Evolutionary conservation across 768 basidiomycete species (phyloP), one percentile per base, ranked within the genome.

Genomic region (Gymnopilus dilepis): DNA sequence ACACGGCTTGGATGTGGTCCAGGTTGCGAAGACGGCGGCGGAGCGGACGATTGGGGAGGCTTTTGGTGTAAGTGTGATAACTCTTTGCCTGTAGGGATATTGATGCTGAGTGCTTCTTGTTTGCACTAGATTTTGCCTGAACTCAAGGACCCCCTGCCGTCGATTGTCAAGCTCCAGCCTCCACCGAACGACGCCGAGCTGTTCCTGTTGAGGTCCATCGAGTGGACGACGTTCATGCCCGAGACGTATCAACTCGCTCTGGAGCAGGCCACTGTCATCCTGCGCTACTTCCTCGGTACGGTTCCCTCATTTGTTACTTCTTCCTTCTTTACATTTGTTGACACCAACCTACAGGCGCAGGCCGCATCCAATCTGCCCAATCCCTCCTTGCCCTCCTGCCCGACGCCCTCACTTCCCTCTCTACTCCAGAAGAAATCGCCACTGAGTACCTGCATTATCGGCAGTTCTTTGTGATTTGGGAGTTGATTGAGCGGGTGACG

Each of bases 221-320:
- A 99, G 69, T 99, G 97, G 97, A 91, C 96, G 54, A 90, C 86
- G 0, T 91, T 92, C 71, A 79, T 83, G 65, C 84, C 86, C 31
- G 76, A 82, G 5, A 99, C 96, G 1, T 87, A 89, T 63, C 77
- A 81, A 11, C 88, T 88, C 6, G 96, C 95, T 0, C 77, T 98
- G 8, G 86, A 91, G 69, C 93, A 95, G 68, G 88, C 93, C 1
- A 96, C 96, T 60, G 89, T 91, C 40, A 91, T 97, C 60, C 71
- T 95, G 59, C 87, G 96, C 15, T 95, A 94, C 71, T 93, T 97
- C 80, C 84, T 99, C 22, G 88, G 96, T 95, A 70, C 30, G 86
- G 11, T 63, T 22, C 17, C 8, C 21, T 51, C 52, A 43, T 19
- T 34, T 28, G 19, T 50, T 38, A 48, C n/a, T 15, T 53, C 0